Evolutionary conservation across 345 rosid genomes (phyloP), one percentile per base, ranked within the genome.

Genomic region (Brassica nigra): DNA sequence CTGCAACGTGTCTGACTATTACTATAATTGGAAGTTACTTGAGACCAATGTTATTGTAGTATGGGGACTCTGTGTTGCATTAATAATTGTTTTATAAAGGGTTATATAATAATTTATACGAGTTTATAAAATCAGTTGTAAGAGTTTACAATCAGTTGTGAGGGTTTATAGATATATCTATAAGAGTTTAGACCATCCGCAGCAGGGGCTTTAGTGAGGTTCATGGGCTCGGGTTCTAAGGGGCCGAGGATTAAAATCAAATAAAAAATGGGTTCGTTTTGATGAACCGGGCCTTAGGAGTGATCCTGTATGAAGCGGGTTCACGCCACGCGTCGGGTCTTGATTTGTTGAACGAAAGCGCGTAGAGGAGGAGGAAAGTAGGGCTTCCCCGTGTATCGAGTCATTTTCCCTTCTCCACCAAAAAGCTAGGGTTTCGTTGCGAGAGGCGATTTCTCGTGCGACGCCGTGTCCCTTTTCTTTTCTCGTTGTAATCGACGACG

Each of bases 11-110:
- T 78, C 82, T 78, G 68, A n/a, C 42, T 78, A 27, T 73, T 78
- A 63, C 78, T 79, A 73, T 31, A 73, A 75, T 12, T 80, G 59
- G 79, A 80, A 80, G 65, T 80, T 80, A 68, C 79, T 80, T 80
- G 79, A 80, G 75, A 80, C 59, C 66, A 68, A 74, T 80, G 75
- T 69, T 62, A 79, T 68, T 80, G 83, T 74, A 66, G 79, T 68
- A 80, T 80, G 83, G 83, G 66, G 75, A 80, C 83, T 80, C 83
- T 74, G 75, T 80, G 75, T 80, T 80, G 66, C 78, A 68, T 74
- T 80, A 27, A 80, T 74, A 58, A 31, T n/a, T n/a, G n/a, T n/a
- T n/a, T n/a, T n/a, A n/a, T n/a, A n/a, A n/a, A n/a, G n/a, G n/a
- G n/a, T n/a, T n/a, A n/a, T n/a, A n/a, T n/a, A n/a, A n/a, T n/a